Percentiles rank a stretch among this genome's conserved stretches.
These are phyloP conservation scores for Aspergillus fischeri DNA, from an alignment of 2,329 filamentous ascomycete species.

Conservation along the genomic window DNA sequence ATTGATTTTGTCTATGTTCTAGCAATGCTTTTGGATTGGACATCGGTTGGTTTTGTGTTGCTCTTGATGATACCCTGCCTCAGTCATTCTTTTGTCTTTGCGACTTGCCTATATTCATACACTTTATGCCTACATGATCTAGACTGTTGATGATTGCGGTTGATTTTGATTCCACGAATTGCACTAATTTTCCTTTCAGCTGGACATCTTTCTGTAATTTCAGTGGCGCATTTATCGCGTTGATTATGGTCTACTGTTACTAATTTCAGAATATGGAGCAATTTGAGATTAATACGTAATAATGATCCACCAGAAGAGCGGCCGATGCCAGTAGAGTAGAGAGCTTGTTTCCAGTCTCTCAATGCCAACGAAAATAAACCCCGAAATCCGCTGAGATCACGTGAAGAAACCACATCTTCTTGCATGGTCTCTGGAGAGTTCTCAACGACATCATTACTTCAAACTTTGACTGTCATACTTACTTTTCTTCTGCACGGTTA, in stretches of 20 bases:
- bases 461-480: constrained; percentile 1
- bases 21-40: not conserved
- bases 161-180: not conserved
- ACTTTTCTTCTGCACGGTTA: not conserved
- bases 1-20: constrained; percentile 2
- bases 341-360: constrained; percentile 1
- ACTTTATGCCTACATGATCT: not conserved
- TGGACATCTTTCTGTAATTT: not conserved
- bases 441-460: constrained; percentile 10
- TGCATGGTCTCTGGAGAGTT: constrained; percentile 8
- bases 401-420: constrained; percentile 10
- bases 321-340: not conserved
- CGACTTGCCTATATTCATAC: not conserved
- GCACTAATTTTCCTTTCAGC: not conserved
- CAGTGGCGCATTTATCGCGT: not conserved
- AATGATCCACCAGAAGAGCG: not conserved
- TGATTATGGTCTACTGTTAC: not conserved
- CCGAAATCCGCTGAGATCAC: constrained; percentile 11
- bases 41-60: not conserved
- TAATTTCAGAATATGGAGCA: not conserved
- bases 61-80: not conserved
- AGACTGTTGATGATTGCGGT: not conserved
- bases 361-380: constrained; percentile 6
- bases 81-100: not conserved
- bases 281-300: not conserved